A percentile compares a stretch with the other conserved stretches of the same genome.
phyloP scores from a whole-genome alignment of 1,139 yeast genomes.

The Candida gigantensis region DNA sequence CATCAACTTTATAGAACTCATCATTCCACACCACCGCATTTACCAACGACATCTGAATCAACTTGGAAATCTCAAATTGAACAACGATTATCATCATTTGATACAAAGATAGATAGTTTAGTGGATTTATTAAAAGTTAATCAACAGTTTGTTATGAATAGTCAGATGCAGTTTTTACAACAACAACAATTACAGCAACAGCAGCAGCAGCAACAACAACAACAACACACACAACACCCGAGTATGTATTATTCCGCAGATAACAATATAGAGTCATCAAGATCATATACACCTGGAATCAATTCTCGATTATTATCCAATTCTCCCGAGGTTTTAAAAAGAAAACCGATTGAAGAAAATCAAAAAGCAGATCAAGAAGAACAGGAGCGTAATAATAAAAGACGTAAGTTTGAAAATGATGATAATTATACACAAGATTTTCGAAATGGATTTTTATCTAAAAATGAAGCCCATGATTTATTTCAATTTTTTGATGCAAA shows the following conservation, averaged over 20 bases:
- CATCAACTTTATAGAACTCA: constrained; percentile 1
- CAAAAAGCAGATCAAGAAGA: constrained; percentile 7
- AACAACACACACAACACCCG: no score
- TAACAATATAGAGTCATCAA: background rate
- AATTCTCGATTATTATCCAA: background rate
- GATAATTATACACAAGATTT: constrained; percentile 35
- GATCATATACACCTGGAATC: constrained; percentile 3
- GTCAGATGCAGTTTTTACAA: constrained; percentile 16
- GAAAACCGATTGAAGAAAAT: background rate
- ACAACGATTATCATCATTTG: constrained; percentile 45
- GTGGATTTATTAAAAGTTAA: constrained; percentile 38
- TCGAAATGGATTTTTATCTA: constrained; percentile 34
- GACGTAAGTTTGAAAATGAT: constrained; percentile 2
- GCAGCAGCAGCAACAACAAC: constrained; percentile 14
- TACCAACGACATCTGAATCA: constrained; percentile 11
- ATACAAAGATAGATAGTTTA: constrained; percentile 45
- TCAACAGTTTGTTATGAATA: constrained; percentile 29
- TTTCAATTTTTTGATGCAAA: constrained; percentile 55
- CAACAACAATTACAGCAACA: constrained; percentile 9
- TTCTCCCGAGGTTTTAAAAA: background rate
- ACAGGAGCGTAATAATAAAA: no score
- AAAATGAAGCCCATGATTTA: constrained; percentile 50
- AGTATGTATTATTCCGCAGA: no score
- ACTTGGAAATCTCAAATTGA: constrained; percentile 51
- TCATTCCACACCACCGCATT: background rate